Evolutionary conservation across 2,329 filamentous ascomycete genomes (phyloP).

Genomic region (Stachybotrys echinatus): DNA sequence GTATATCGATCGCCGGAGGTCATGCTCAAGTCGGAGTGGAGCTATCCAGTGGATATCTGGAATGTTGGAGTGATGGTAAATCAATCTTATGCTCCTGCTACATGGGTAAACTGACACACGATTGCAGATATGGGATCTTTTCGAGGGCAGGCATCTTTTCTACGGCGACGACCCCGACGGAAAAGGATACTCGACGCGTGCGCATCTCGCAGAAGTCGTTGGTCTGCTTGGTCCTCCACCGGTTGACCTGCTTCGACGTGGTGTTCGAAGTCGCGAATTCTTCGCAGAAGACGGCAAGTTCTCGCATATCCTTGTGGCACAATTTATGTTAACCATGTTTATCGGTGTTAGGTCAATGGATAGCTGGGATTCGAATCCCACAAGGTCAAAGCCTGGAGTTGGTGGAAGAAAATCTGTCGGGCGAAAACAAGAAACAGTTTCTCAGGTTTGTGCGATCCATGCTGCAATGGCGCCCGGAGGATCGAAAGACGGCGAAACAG

Average conservation of each 20-base stretch:
- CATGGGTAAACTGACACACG: neutral
- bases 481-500: neutral
- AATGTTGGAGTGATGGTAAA: neutral
- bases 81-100: neutral
- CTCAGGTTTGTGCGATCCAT: neutral
- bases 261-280: neutral
- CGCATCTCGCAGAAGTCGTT: neutral
- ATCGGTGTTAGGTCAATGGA: neutral
- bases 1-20: too few species aligned
- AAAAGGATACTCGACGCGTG: neutral
- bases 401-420: neutral
- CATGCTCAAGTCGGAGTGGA: too few species aligned
- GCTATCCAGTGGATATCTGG: too few species aligned
- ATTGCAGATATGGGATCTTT: neutral
- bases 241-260: neutral
- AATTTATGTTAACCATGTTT: too few species aligned
- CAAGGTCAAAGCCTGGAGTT: neutral
- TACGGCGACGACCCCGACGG: neutral
- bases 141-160: neutral
- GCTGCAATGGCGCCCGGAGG: neutral
- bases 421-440: neutral
- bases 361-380: neutral
- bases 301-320: too few species aligned
- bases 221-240: neutral
- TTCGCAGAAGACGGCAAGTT: neutral